Conservation (phyloP, 768 basidiomycete genomes). For the Kwoniella newhampshirensis region DNA sequence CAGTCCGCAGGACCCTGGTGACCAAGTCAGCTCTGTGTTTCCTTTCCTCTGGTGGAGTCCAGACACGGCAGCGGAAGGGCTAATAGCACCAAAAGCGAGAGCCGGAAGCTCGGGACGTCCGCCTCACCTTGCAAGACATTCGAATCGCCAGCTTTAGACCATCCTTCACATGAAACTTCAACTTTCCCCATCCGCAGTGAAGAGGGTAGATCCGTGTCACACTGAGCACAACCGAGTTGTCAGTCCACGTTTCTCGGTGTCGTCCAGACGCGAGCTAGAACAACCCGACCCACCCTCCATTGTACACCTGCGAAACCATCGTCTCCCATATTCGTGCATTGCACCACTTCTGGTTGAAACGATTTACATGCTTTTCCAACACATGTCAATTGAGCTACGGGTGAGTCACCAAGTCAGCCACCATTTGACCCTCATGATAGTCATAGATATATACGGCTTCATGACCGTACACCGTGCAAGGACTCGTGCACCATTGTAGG, state of each 20-base stretch:
- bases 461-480: neutral
- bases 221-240: slow-evolving; percentile 57
- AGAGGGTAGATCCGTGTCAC: slow-evolving; percentile 84
- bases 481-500: neutral
- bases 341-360: slow-evolving; percentile 79
- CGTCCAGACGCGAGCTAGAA: neutral
- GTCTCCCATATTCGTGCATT: slow-evolving; percentile 78
- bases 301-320: slow-evolving; percentile 71
- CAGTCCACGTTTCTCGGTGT: neutral
- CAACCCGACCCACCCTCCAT: slow-evolving; percentile 69
- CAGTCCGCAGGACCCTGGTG: slow-evolving; percentile 79
- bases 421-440: no score
- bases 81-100: slow-evolving; percentile 3
- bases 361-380: slow-evolving; percentile 71
- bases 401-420: no score
- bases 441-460: no score
- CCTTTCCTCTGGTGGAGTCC: no score
- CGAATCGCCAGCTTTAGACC: slow-evolving; percentile 75
- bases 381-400: slow-evolving; percentile 69
- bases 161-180: slow-evolving; percentile 88
- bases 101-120: neutral
- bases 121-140: slow-evolving; percentile 75
- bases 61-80: no score
- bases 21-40: neutral
- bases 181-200: slow-evolving; percentile 78